phyloP scores from a whole-genome alignment of 2,329 filamentous ascomycete species.

The Epichloe gansuensis region DNA sequence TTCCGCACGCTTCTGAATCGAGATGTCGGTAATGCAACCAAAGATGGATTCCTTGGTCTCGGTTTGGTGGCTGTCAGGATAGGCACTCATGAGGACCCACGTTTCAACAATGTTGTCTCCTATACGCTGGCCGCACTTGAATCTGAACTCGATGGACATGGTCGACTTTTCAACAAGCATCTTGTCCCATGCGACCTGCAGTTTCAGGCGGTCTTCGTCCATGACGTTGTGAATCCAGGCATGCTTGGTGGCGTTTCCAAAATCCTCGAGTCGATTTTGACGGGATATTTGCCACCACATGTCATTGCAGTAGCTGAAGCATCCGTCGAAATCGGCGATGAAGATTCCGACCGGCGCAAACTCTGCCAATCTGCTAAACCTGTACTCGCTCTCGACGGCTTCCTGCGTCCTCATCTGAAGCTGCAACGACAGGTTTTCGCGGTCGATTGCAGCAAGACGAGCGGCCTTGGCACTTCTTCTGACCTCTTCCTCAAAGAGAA shows the following conservation, averaged over 20 bases:
- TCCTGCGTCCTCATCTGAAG: slow-evolving; percentile 6
- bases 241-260: slow-evolving; percentile 29
- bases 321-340: slow-evolving; percentile 58
- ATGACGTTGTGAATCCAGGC: slow-evolving; percentile 62
- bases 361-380: slow-evolving; percentile 70
- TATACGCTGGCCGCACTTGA: slow-evolving; percentile 53
- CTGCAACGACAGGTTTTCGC: slow-evolving; percentile 5
- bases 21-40: slow-evolving; percentile 74
- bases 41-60: slow-evolving; percentile 62
- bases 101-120: slow-evolving; percentile 51
- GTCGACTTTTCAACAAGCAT: slow-evolving; percentile 44
- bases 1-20: slow-evolving; percentile 74
- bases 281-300: slow-evolving; percentile 62
- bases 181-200: slow-evolving; percentile 47
- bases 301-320: slow-evolving; percentile 50
- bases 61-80: slow-evolving; percentile 53
- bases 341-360: slow-evolving; percentile 76
- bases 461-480: slow-evolving; percentile 34
- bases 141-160: slow-evolving; percentile 61
- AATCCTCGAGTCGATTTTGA: slow-evolving; percentile 45
- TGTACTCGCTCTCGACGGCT: slow-evolving; percentile 6
- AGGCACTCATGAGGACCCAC: slow-evolving; percentile 67
- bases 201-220: slow-evolving; percentile 47
- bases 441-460: slow-evolving; percentile 4
- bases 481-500: slow-evolving; percentile 60